These are phyloP conservation scores for Mitragyna speciosa DNA, from an alignment of 257 asterid species.

Conservation along the genomic window DNA sequence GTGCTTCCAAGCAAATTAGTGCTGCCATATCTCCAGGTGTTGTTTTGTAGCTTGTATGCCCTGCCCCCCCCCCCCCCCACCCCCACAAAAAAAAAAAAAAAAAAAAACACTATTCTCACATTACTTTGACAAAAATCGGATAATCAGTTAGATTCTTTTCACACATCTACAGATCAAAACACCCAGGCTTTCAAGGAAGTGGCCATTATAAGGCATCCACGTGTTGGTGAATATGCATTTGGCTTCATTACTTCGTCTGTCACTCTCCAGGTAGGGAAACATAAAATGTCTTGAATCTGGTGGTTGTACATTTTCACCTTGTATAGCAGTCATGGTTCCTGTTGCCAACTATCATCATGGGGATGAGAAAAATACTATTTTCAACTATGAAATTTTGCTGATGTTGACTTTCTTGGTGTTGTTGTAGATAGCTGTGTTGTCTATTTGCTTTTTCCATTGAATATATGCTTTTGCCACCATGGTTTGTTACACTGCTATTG, in stretches of 20 bases:
- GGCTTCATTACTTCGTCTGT: constrained; percentile 59
- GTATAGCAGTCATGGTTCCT: not conserved
- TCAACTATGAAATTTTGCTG: not conserved
- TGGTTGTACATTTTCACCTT: not conserved
- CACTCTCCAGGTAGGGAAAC: constrained; percentile 38
- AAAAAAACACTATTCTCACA: no score
- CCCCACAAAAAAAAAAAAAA: no score
- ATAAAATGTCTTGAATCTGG: not conserved
- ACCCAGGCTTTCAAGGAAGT: constrained; percentile 57
- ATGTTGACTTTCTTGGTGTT: not conserved
- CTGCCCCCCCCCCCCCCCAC: not conserved
- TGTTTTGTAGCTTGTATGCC: not conserved
- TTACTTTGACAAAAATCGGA: not conserved
- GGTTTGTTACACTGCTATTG: not conserved
- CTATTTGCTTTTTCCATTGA: not conserved
- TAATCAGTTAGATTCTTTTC: not conserved
- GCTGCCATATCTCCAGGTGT: constrained; percentile 54
- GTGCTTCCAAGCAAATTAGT: constrained; percentile 50
- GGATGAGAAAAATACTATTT: not conserved
- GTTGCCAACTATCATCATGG: not conserved
- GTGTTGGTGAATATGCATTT: constrained; percentile 59
- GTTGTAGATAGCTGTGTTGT: not conserved
- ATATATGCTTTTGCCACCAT: not conserved
- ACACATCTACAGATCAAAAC: constrained; percentile 43
- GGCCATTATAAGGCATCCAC: constrained; percentile 60